Percentiles rank a stretch among this genome's conserved stretches.
Conservation (phyloP, 148 eudicot species). For the Cornus controversa region DNA sequence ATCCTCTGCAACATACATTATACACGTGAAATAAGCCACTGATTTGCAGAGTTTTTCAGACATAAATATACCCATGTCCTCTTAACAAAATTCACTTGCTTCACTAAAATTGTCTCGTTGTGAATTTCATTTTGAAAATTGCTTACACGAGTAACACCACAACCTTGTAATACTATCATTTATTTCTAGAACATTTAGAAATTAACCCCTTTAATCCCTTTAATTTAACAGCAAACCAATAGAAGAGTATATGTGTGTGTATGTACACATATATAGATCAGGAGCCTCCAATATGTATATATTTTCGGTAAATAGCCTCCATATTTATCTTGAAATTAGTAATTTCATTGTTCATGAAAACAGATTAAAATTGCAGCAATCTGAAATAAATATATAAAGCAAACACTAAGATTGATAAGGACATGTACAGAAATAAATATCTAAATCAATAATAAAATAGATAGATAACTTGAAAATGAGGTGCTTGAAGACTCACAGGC, state of each 20-base stretch:
- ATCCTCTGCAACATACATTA: background rate
- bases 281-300: no score
- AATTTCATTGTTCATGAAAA: background rate
- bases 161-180: no score
- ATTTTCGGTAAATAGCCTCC: background rate
- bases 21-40: background rate
- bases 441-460: background rate
- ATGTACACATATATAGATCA: no score
- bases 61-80: background rate
- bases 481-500: slow-evolving; percentile 23
- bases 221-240: no score
- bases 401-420: background rate
- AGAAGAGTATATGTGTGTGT: no score
- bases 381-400: background rate
- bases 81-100: background rate
- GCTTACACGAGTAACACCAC: background rate
- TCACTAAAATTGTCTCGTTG: background rate
- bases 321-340: background rate
- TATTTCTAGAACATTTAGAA: no score
- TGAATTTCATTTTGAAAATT: background rate
- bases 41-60: no score
- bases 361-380: background rate
- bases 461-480: no score
- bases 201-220: no score
- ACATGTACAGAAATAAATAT: background rate